Conservation (phyloP, 148 eudicot genomes). For the Vaccinium myrtillus region DNA sequence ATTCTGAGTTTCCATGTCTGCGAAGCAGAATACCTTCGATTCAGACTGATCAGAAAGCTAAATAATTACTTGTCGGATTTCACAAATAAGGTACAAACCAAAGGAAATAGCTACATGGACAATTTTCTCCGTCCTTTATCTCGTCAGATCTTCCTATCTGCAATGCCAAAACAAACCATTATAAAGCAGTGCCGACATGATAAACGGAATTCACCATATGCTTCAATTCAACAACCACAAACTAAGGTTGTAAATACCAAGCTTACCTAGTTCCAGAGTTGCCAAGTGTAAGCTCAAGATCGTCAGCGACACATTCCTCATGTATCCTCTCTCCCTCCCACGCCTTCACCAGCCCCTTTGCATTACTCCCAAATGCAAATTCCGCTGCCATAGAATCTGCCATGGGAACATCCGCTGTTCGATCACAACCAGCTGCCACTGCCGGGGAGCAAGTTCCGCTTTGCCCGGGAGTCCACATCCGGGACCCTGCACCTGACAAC, state of each 20-base stretch:
- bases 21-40: constrained; percentile 8
- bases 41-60: neutral
- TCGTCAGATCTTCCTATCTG: constrained; percentile 20
- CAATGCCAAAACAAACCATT: constrained; percentile 15
- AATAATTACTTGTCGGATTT: neutral
- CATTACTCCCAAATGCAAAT: constrained; percentile 80
- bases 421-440: constrained; percentile 56
- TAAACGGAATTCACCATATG: neutral
- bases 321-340: constrained; percentile 98
- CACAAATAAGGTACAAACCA: constrained; percentile 19
- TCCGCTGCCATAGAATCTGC: constrained; percentile 76
- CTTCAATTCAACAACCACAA: neutral
- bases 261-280: constrained; percentile 40
- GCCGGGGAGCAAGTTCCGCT: constrained; percentile 94
- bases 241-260: neutral
- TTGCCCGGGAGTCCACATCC: constrained; percentile 97
- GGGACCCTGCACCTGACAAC: constrained; percentile 57
- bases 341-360: constrained; percentile 62
- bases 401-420: constrained; percentile 78
- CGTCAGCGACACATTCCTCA: constrained; percentile 89
- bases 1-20: constrained; percentile 4
- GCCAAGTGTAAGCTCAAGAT: constrained; percentile 90
- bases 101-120: constrained; percentile 11
- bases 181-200: neutral
- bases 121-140: constrained; percentile 6